Conservation (phyloP, 805 yeast species). For the Kregervanrija delftensis region DNA sequence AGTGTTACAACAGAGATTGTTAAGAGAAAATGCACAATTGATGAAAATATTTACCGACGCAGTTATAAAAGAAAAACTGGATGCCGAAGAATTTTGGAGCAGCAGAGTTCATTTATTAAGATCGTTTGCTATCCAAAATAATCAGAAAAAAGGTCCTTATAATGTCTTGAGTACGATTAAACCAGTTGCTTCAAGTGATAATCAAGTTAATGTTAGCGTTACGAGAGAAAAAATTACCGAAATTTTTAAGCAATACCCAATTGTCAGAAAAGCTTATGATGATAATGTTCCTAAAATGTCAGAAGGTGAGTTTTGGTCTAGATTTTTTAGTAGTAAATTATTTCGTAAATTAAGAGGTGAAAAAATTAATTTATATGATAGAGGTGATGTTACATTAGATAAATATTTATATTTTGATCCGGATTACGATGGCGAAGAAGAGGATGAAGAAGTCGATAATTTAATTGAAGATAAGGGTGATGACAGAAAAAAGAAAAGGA, state of each 20-base stretch:
- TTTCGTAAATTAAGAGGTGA: constrained; percentile 89
- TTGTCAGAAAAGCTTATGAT: constrained; percentile 79
- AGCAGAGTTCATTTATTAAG: constrained; percentile 73
- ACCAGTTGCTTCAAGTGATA: constrained; percentile 89
- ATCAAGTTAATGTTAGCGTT: constrained; percentile 86
- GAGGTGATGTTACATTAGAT: constrained; percentile 82
- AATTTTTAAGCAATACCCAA: constrained; percentile 88
- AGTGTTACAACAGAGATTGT: constrained; percentile 69
- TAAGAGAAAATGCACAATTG: constrained; percentile 61
- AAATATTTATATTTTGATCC: constrained; percentile 70
- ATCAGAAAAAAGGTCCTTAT: constrained; percentile 88
- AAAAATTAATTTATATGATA: constrained; percentile 60
- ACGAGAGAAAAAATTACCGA: constrained; percentile 86
- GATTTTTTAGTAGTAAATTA: constrained; percentile 86
- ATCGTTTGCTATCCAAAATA: constrained; percentile 75
- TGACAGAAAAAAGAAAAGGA: constrained; percentile 31
- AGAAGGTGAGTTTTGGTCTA: constrained; percentile 94
- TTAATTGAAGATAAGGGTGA: constrained; percentile 24
- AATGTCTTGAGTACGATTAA: constrained; percentile 90
- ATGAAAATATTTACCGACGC: constrained; percentile 80
- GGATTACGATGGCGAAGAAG: constrained; percentile 39
- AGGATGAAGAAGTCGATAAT: constrained; percentile 28
- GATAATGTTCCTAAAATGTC: constrained; percentile 85
- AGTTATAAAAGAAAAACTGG: constrained; percentile 69
- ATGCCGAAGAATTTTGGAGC: constrained; percentile 82